Evolutionary conservation across 2,329 filamentous ascomycete species (phyloP).

Genomic region (Epichloe festucae): DNA sequence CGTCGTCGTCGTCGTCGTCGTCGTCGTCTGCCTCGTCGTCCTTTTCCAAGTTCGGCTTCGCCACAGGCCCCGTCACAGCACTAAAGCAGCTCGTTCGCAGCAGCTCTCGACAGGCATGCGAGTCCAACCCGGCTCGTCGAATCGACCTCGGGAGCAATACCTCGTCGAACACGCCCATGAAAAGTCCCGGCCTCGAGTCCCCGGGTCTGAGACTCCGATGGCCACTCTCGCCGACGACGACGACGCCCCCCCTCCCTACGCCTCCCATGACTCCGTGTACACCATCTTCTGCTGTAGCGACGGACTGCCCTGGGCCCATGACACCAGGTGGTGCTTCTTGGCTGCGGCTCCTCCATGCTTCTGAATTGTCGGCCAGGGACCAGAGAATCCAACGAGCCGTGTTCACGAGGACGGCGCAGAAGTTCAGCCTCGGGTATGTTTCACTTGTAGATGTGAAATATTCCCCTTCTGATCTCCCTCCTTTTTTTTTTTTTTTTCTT

Average conservation of each 20-base stretch:
- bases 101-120: conserved; percentile 10
- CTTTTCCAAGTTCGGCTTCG: conserved; percentile 5
- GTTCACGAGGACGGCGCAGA: conserved; percentile 39
- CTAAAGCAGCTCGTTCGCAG: conserved; percentile 20
- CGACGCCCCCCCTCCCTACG: conserved; percentile 23
- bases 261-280: conserved; percentile 37
- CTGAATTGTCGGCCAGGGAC: conserved; percentile 30
- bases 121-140: conserved; percentile 4
- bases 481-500: background rate
- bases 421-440: conserved; percentile 26
- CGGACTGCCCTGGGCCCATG: conserved; percentile 18
- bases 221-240: conserved; percentile 18
- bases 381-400: conserved; percentile 34
- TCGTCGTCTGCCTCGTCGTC: conserved; percentile 1
- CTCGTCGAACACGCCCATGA: background rate
- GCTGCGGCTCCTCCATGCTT: conserved; percentile 37
- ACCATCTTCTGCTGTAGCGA: conserved; percentile 23
- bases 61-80: conserved; percentile 17
- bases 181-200: conserved; percentile 13
- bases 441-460: too few relatives aligned
- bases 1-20: conserved; percentile 11
- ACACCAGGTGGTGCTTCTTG: conserved; percentile 27
- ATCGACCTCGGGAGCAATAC: background rate
- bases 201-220: conserved; percentile 13
- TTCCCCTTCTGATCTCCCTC: too few relatives aligned